Evolutionary conservation across 2,329 filamentous ascomycete species (phyloP).

Genomic region (Cladophialophora bantiana): DNA sequence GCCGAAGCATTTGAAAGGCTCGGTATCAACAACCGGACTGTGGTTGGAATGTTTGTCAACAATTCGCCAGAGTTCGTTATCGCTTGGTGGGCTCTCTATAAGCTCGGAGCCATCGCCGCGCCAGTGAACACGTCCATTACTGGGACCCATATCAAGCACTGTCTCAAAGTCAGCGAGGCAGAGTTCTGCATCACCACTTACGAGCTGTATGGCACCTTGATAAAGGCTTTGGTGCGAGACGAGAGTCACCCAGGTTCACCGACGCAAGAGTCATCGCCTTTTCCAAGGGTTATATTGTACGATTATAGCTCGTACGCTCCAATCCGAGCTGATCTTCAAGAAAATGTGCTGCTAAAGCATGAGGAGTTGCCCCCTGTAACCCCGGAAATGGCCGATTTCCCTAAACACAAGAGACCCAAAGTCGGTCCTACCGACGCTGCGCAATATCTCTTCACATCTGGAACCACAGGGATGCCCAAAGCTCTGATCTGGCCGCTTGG

Average conservation of each 20-base stretch:
- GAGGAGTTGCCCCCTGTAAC: conserved; percentile 27
- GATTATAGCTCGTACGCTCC: conserved; percentile 29
- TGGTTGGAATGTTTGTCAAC: conserved; percentile 56
- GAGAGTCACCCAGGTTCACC: neutral
- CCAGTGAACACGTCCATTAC: conserved; percentile 70
- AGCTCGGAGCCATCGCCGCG: conserved; percentile 62
- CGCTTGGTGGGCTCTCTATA: conserved; percentile 53
- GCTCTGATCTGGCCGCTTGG: conserved; percentile 34
- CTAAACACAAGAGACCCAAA: conserved; percentile 27
- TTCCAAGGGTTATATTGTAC: conserved; percentile 24
- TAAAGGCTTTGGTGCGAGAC: conserved; percentile 15
- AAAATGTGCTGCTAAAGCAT: conserved; percentile 17
- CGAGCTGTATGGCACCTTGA: conserved; percentile 20
- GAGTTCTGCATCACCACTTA: conserved; percentile 55
- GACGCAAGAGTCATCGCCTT: conserved; percentile 12
- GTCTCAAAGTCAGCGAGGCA: conserved; percentile 64
- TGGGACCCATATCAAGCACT: conserved; percentile 69
- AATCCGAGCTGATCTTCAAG: neutral
- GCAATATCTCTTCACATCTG: conserved; percentile 45
- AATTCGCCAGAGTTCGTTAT: conserved; percentile 60
- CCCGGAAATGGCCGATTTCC: conserved; percentile 33
- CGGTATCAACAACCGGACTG: conserved; percentile 49
- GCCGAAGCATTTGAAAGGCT: conserved; percentile 66
- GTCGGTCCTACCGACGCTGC: conserved; percentile 28
- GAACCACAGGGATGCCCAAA: conserved; percentile 47